These are phyloP conservation scores for Calophaca sinica DNA, from an alignment of 306 rosid species.

Conservation along the genomic window DNA sequence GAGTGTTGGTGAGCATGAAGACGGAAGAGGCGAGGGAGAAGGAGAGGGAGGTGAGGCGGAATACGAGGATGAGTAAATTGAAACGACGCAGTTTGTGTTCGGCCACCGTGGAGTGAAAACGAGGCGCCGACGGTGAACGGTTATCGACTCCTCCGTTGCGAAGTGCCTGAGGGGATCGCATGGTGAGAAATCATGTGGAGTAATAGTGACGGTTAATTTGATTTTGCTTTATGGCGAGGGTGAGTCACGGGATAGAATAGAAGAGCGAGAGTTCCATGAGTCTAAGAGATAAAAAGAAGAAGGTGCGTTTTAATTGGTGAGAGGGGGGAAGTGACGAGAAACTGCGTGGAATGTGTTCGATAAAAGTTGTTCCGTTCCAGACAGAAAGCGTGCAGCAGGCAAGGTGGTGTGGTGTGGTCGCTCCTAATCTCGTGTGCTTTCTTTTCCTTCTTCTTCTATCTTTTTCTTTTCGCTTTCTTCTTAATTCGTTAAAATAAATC, in stretches of 20 bases:
- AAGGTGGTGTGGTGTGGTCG: constrained; percentile 37
- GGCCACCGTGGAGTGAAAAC: constrained; percentile 88
- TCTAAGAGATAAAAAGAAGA: constrained; percentile 6
- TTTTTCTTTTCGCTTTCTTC: constrained; percentile 3
- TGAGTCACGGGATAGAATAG: constrained; percentile 51
- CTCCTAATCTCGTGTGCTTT: constrained; percentile 27
- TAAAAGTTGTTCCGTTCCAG: constrained; percentile 43
- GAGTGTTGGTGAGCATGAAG: constrained; percentile 89
- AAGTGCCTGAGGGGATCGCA: constrained; percentile 77
- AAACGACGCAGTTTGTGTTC: constrained; percentile 89
- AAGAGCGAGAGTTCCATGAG: constrained; percentile 52
- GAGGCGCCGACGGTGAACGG: constrained; percentile 58
- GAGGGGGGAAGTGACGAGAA: constrained; percentile 16
- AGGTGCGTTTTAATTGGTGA: constrained; percentile 10
- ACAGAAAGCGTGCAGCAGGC: constrained; percentile 44
- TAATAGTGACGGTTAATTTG: not conserved
- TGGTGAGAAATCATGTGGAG: constrained; percentile 43
- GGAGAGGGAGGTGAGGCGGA: constrained; percentile 80
- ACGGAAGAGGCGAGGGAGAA: constrained; percentile 79
- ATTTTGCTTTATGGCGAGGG: constrained; percentile 32
- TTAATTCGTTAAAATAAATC: not conserved
- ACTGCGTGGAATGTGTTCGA: constrained; percentile 49
- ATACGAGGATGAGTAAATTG: constrained; percentile 77
- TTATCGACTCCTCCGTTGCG: constrained; percentile 74
- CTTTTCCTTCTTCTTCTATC: constrained; percentile 19